phyloP scores from a whole-genome alignment of 2,329 filamentous ascomycete species.

The Laburnicola sp. region DNA sequence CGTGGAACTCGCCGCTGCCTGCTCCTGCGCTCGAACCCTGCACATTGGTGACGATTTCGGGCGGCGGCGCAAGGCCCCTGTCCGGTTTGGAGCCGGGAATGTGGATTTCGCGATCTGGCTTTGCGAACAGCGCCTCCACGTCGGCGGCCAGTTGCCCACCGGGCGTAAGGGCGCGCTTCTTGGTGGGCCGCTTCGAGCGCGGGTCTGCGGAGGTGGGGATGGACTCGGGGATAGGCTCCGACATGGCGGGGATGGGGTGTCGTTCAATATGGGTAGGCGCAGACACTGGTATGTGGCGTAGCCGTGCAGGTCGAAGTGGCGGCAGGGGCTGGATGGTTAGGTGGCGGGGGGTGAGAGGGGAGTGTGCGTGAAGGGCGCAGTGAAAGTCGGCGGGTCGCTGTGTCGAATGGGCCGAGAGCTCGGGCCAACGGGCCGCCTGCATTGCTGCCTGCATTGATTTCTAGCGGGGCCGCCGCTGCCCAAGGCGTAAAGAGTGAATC shows the following conservation, averaged over 20 bases:
- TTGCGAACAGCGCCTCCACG: slow-evolving; percentile 80
- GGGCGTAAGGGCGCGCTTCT: slow-evolving; percentile 80
- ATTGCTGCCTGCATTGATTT: no score
- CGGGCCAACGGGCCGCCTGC: no score
- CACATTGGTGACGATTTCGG: slow-evolving; percentile 95
- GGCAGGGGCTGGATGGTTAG: no score
- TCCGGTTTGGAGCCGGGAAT: slow-evolving; percentile 47
- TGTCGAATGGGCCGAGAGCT: no score
- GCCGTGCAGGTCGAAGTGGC: no score
- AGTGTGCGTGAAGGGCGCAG: no score
- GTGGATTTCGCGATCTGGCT: slow-evolving; percentile 74
- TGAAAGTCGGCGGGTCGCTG: no score
- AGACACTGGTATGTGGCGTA: no score
- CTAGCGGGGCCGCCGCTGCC: no score
- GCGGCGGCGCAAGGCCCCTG: slow-evolving; percentile 62
- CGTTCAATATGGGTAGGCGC: no score
- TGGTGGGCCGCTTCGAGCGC: slow-evolving; percentile 77
- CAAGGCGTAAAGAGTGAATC: no score
- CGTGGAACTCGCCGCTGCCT: slow-evolving; percentile 94
- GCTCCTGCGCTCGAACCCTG: slow-evolving; percentile 92
- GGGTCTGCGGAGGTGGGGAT: slow-evolving; percentile 86
- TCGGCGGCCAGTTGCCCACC: slow-evolving; percentile 71
- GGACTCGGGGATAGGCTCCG: slow-evolving; percentile 81
- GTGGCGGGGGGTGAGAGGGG: no score
- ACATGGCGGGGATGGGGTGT: slow-evolving; percentile 60